These are phyloP conservation scores for Thymus quinquecostatus DNA, from an alignment of 257 asterid genomes.

Conservation along the genomic window DNA sequence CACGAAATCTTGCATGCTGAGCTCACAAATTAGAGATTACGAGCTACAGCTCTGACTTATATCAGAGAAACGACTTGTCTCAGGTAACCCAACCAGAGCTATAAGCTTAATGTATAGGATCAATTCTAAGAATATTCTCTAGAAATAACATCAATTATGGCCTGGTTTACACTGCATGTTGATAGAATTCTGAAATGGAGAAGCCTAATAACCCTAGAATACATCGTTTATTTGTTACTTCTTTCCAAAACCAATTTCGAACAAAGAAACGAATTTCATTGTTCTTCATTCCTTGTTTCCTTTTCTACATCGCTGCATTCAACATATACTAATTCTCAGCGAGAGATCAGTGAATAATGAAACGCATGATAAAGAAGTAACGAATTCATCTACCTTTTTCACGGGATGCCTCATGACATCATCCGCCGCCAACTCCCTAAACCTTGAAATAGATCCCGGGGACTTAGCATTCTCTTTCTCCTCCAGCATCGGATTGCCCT, in stretches of 20 bases:
- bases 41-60: neutral
- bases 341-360: neutral
- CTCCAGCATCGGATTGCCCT: slow-evolving; percentile 31
- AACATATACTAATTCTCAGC: neutral
- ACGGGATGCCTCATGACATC: slow-evolving; percentile 60
- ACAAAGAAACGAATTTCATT: slow-evolving; percentile 14
- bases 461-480: slow-evolving; percentile 36
- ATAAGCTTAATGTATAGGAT: neutral
- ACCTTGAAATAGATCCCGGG: slow-evolving; percentile 40
- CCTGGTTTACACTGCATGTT: slow-evolving; percentile 6
- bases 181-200: slow-evolving; percentile 13
- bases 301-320: neutral
- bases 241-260: slow-evolving; percentile 6
- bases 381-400: slow-evolving; percentile 56
- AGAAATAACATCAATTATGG: neutral
- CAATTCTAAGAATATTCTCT: neutral
- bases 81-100: neutral
- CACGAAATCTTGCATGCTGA: slow-evolving; percentile 7
- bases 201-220: slow-evolving; percentile 23
- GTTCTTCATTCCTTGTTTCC: neutral
- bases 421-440: slow-evolving; percentile 49
- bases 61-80: slow-evolving; percentile 15
- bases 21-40: neutral
- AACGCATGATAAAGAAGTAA: slow-evolving; percentile 21
- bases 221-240: neutral